Evolutionary conservation across 345 rosid genomes (phyloP), one percentile per base, ranked within the genome.

Genomic region (Clausena lansium): DNA sequence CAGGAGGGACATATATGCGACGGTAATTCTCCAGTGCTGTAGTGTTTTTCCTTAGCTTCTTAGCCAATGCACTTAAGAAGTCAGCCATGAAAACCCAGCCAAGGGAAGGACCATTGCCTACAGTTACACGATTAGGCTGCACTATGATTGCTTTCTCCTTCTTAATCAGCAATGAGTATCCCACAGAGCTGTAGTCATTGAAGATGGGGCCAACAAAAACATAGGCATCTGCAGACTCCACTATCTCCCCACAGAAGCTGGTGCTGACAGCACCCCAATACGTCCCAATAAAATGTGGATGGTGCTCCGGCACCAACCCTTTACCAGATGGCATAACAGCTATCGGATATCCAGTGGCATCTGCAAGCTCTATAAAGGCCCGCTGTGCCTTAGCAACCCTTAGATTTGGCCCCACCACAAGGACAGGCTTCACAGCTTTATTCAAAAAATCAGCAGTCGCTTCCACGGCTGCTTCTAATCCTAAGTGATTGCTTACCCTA

Each of bases 191-290:
- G 73, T 91, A 89, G 77, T 89, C 95, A 25, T 91, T 89, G 83
- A 91, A 89, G 74, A 89, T 89, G 30, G 95, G 91, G n/a, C 95
- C 95, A 28, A 84, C 89, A 76, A 91, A 89, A 41, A 91, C 55
- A 75, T 91, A 91, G n/a, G 90, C 92, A 85, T 91, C 95, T 4
- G 95, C 89, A 15, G 95, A 91, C 81, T 91, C 95, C 76, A 91
- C 93, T 17, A 91, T 89, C 83, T 91, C 93, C 76, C 89, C 92
- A 0, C 85, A 81, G 79, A 89, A 88, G 84, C 82, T 76, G 20
- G 95, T 83, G 67, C 95, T 91, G 54, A 89, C 93, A 66, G 93
- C 93, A 58, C 95, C 95, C 95, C 95, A 91, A 50, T 89, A 91
- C 19, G 95, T 91, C 57, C 95, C 95, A 3, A 88, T 91, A 85